Conservation (phyloP, 805 yeast species). For the Tetrapisispora pingtungensis region DNA sequence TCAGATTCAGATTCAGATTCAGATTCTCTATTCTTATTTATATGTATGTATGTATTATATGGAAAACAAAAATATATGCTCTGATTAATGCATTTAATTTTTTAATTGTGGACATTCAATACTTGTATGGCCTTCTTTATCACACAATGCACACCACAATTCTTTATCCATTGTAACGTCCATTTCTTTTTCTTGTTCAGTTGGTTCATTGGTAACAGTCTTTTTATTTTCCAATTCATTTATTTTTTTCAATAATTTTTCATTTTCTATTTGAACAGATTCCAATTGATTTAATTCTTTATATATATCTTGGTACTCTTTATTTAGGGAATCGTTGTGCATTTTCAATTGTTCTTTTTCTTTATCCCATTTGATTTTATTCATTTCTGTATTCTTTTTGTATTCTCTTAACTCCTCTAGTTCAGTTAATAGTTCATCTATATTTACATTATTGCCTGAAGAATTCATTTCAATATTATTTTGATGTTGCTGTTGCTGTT, state of each 20-base stretch:
- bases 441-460: not conserved
- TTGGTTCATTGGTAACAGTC: not conserved
- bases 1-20: too few relatives aligned
- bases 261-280: not conserved
- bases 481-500: not conserved
- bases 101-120: conserved; percentile 57
- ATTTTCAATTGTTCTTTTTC: conserved; percentile 22
- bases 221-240: conserved; percentile 21
- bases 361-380: conserved; percentile 18
- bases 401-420: conserved; percentile 8
- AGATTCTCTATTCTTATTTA: too few relatives aligned
- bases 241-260: conserved; percentile 20
- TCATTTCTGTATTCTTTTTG: conserved; percentile 9
- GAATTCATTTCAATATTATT: not conserved
- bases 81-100: too few relatives aligned
- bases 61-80: too few relatives aligned
- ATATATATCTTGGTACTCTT: conserved; percentile 19
- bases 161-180: conserved; percentile 64
- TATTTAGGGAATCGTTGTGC: conserved; percentile 21
- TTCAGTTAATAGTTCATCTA: conserved; percentile 6
- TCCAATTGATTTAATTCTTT: conserved; percentile 15
- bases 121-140: conserved; percentile 79
- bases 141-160: conserved; percentile 91
- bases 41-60: too few relatives aligned
- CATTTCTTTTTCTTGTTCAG: conserved; percentile 4